These are phyloP conservation scores for Trifolium pratense DNA, from an alignment of 306 rosid species.

Conservation along the genomic window DNA sequence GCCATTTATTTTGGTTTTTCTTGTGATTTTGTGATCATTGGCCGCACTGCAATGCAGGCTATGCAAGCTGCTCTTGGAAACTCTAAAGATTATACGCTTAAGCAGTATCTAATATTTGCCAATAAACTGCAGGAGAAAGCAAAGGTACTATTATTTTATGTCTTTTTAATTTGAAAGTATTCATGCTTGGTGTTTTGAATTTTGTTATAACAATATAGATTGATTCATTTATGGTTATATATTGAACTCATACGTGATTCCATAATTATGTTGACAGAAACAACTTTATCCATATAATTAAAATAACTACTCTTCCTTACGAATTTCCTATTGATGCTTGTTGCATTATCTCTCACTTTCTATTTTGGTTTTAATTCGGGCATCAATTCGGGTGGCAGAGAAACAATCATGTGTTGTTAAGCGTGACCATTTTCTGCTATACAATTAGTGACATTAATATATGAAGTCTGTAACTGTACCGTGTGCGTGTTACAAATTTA, in stretches of 20 bases:
- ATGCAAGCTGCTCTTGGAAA: conserved; percentile 80
- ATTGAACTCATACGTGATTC: not conserved
- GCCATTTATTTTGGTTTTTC: not conserved
- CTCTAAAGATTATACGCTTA: conserved; percentile 80
- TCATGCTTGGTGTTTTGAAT: conserved; percentile 17
- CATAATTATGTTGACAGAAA: no score
- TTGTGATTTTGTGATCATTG: conserved; percentile 18
- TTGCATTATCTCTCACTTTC: not conserved
- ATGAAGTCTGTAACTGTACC: conserved; percentile 6
- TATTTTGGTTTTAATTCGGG: conserved; percentile 35
- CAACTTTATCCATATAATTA: no score
- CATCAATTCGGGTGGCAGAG: conserved; percentile 20
- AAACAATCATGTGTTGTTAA: not conserved
- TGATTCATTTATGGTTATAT: not conserved
- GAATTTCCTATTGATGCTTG: not conserved
- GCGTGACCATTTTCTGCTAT: not conserved
- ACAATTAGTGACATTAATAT: not conserved
- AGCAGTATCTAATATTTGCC: conserved; percentile 75
- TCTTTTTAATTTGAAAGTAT: not conserved
- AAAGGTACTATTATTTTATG: conserved; percentile 52
- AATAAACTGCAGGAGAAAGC: conserved; percentile 70
- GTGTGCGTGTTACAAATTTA: not conserved
- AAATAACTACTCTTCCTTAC: no score
- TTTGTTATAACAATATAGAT: not conserved
- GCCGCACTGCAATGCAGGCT: conserved; percentile 60